These are phyloP conservation scores for Symbiodinium natans DNA, from an alignment of 73 alveolate genomes.

Conservation along the genomic window DNA sequence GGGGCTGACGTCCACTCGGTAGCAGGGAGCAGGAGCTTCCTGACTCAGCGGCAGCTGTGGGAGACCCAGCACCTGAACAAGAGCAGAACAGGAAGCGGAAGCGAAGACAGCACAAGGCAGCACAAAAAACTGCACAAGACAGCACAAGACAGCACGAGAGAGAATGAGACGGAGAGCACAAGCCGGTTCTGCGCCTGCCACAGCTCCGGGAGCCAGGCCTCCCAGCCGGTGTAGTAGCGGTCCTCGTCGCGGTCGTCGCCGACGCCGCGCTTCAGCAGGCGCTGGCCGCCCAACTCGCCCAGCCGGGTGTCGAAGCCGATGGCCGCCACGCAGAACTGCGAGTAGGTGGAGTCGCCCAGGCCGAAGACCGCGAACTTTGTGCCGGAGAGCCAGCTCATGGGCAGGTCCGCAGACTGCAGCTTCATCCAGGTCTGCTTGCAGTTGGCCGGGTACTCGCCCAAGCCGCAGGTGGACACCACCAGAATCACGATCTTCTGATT, in stretches of 20 bases:
- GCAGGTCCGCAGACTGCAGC: constrained; percentile 81
- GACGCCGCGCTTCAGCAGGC: constrained; percentile 74
- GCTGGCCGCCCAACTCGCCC: constrained; percentile 84
- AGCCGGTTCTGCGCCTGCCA: constrained; percentile 86
- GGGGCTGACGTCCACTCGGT: constrained; percentile 48
- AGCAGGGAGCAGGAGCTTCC: constrained; percentile 73
- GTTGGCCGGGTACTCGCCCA: constrained; percentile 91
- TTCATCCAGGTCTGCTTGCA: constrained; percentile 93
- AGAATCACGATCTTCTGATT: constrained; percentile 80
- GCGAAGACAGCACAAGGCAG: too few species aligned
- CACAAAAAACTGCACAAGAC: too few species aligned
- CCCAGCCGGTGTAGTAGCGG: constrained; percentile 94
- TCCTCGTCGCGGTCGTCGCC: constrained; percentile 76
- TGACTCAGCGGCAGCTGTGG: constrained; percentile 70
- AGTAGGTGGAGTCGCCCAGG: constrained; percentile 83
- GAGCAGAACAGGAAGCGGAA: too few species aligned
- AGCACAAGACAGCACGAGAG: too few species aligned
- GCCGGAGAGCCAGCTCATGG: constrained; percentile 86
- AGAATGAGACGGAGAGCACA: too few species aligned
- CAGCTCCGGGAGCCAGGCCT: constrained; percentile 90
- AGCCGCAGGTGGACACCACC: constrained; percentile 92
- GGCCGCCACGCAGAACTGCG: constrained; percentile 20
- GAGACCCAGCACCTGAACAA: constrained; percentile 40
- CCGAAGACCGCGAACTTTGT: constrained; percentile 81
- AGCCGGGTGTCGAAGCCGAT: constrained; percentile 76